Evolutionary conservation across 2,329 filamentous ascomycete species (phyloP), one percentile per base, ranked within the genome.

Genomic region (Clonostachys rosea): DNA sequence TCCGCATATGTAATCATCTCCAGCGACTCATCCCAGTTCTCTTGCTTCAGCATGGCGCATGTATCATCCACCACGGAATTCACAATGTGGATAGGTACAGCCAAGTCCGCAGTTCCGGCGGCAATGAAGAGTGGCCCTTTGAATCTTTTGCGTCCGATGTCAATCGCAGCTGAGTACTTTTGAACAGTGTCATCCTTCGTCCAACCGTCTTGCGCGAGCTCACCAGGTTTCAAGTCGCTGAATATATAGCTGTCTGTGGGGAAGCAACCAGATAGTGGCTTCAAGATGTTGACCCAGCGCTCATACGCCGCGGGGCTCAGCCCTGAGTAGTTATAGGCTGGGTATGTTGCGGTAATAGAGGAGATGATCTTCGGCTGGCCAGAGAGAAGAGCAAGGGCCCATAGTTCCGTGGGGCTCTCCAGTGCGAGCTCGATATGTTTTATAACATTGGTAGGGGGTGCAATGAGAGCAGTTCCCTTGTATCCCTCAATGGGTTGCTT

Each of bases 71-170:
- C 56, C 1, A 50, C 40, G 16, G 34, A 16, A 1, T 14, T 12
- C 8, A 48, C 50, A 14, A 43, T 30, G 5, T 47, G 30, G 34
- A 45, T 49, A 1, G 44, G 39, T 5, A 59, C 43, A 16, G 53
- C 54, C 2, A 40, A 7, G 30, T 65, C 61, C 6, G 45, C 47
- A 1, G 56, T 56, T 7, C 65, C 67, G 45, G 67, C 63, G 1
- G 68, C 11, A 2, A 70, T 62, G 1, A 70, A 52, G 44, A 71
- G 42, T 2, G 65, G 67, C 0, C 64, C 66, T 11, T 53, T 52
- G 40, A 68, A 61, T 2, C 54, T 49, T 33, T 53, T 58, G 2
- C 59, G 50, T 2, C 66, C 65, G 9, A 56, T 43, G 13, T 36
- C 33, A 18, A 20, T 39, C 10, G 40, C 40, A 10, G n/a, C 45